Percentiles rank a stretch among this genome's conserved stretches.
Conservation (phyloP, 352 stramenopile genomes). For the Globisporangium takayamanum region DNA sequence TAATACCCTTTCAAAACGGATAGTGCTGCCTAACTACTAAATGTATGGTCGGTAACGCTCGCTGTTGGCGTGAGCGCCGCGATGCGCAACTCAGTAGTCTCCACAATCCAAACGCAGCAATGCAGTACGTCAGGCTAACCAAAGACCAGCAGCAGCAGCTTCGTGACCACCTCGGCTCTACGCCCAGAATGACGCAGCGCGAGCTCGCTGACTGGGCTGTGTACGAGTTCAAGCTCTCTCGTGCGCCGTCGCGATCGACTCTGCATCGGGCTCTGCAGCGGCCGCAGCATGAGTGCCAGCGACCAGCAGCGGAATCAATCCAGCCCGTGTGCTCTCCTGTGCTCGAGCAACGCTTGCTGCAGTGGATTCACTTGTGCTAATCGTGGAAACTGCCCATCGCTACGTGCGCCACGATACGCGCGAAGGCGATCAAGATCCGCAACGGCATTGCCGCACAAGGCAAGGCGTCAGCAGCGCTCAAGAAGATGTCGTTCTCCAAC, state of each 20-base stretch:
- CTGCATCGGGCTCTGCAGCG: too few species aligned
- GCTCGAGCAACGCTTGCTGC: not conserved
- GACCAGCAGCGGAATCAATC: not conserved
- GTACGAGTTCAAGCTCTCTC: not conserved
- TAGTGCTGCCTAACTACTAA: too few species aligned
- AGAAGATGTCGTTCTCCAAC: slow-evolving; percentile 20
- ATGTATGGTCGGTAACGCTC: too few species aligned
- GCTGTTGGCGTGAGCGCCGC: too few species aligned
- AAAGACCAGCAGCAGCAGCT: too few species aligned
- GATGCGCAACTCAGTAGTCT: too few species aligned
- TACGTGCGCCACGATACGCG: not conserved
- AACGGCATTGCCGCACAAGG: not conserved
- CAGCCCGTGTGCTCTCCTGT: not conserved
- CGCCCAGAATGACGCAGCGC: too few species aligned
- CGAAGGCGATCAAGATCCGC: slow-evolving; percentile 1
- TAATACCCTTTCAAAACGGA: too few species aligned
- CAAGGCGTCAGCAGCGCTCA: not conserved
- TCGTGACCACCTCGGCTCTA: too few species aligned
- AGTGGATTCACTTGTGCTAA: not conserved
- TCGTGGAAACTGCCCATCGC: not conserved
- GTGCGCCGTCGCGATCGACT: too few species aligned
- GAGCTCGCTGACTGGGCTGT: not conserved
- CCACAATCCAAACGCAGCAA: too few species aligned
- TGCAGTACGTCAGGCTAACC: too few species aligned
- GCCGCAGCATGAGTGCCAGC: not conserved